Evolutionary conservation across 495 filamentous ascomycete genomes (phyloP).

Genomic region (Podospora fimiseda): DNA sequence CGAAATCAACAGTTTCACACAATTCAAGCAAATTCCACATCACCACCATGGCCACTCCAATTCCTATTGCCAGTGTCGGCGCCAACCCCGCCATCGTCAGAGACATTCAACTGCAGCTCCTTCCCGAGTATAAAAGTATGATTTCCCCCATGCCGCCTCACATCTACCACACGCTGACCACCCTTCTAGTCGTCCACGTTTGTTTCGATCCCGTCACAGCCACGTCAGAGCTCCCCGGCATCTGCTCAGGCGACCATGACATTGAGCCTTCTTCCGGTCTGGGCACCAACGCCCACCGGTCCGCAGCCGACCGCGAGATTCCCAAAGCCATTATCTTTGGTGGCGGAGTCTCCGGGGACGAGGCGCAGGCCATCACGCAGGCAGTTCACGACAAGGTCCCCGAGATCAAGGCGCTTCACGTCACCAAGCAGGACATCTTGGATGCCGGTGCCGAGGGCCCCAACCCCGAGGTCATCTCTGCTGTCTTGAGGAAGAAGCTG

Average conservation of each 20-base stretch:
- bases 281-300: constrained; percentile 20
- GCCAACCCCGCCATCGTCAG: constrained; percentile 20
- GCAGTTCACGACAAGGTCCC: constrained; percentile 14
- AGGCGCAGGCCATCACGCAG: constrained; percentile 11
- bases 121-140: constrained; percentile 28
- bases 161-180: not conserved
- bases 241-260: constrained; percentile 15
- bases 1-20: not conserved
- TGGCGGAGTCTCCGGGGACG: constrained; percentile 19
- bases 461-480: constrained; percentile 16
- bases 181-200: constrained; percentile 24
- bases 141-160: not conserved
- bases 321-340: constrained; percentile 26
- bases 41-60: constrained; percentile 12
- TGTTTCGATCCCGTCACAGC: constrained; percentile 14
- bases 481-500: constrained; percentile 21
- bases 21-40: not conserved
- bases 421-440: constrained; percentile 20
- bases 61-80: constrained; percentile 24
- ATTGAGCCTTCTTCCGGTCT: constrained; percentile 9
- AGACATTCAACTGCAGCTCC: constrained; percentile 15
- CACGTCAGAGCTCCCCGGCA: constrained; percentile 18
- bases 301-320: constrained; percentile 11
- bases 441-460: constrained; percentile 17
- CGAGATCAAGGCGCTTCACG: constrained; percentile 10